These are phyloP conservation scores for Aspergillus bertholletiae DNA, from an alignment of 495 filamentous ascomycete genomes.

Conservation along the genomic window DNA sequence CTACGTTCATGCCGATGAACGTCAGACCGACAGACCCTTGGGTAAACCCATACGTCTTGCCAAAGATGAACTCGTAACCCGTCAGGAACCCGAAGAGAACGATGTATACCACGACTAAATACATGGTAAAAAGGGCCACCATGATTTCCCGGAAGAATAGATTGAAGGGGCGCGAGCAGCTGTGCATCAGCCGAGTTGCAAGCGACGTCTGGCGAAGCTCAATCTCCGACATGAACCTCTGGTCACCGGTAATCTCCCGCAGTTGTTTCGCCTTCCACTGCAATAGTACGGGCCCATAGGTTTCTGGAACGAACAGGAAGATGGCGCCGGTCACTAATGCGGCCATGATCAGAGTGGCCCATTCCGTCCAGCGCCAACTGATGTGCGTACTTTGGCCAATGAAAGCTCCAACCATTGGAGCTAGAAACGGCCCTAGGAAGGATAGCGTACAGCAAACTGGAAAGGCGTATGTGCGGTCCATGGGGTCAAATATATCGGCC, in stretches of 20 bases:
- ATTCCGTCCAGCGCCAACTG: conserved; percentile 42
- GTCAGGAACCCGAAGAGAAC: conserved; percentile 59
- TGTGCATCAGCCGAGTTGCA: conserved; percentile 19
- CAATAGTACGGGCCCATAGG: conserved; percentile 41
- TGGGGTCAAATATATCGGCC: conserved; percentile 37
- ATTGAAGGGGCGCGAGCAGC: conserved; percentile 37
- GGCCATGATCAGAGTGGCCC: conserved; percentile 41
- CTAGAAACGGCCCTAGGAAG: conserved; percentile 38
- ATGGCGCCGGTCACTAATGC: conserved; percentile 30
- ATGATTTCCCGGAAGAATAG: conserved; percentile 37
- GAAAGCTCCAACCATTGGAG: conserved; percentile 41
- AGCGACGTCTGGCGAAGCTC: conserved; percentile 32
- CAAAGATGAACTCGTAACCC: conserved; percentile 59
- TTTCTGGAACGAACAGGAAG: conserved; percentile 42
- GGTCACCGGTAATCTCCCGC: conserved; percentile 37
- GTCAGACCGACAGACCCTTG: conserved; percentile 47
- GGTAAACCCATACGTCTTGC: conserved; percentile 47
- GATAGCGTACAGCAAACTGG: conserved; percentile 34
- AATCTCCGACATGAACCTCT: conserved; percentile 32
- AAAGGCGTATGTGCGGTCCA: conserved; percentile 40
- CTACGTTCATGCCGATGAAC: conserved; percentile 54
- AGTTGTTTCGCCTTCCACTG: conserved; percentile 44
- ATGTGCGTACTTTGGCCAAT: conserved; percentile 26
- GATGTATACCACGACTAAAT: conserved; percentile 56
- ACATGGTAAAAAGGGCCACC: conserved; percentile 47